Base-by-base conservation (phyloP, 805 yeast species). In the Schwanniomyces yamadae region DNA sequence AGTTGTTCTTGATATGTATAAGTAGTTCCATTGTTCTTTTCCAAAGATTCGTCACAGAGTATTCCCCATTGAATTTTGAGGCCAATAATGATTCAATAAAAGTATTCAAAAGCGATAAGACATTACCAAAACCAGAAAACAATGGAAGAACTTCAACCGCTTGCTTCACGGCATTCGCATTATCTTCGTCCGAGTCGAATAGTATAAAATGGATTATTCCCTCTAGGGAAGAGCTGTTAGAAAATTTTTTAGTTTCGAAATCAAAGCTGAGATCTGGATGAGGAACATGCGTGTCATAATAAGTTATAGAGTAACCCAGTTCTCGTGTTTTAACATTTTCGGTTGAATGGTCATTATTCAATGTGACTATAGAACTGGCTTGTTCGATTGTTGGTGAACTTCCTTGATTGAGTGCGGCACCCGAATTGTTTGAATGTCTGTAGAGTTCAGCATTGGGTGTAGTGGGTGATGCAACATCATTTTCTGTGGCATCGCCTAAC, bases 181-280 rank as follows among this genome's bases (percentile, higher is more conserved):
- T 38, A 14, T 44, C 46, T n/a, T 33, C 30, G 15, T 40, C 40
- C 18, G 40, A 27, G 15, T 34, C 37, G 26, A 42, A 66, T 11
- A 88, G 55, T 17, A 86, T 64, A 3, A 84, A 75, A 59, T 90
- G 97, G 37, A 90, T 77, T 23, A 89, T 68, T 30, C 89, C 75
- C 55, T 89, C 96, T 8, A 77, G 51, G 0, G 86, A 55, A 22
- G 53, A 42, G n/a, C 86, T 86, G 15, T 75, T 69, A 6, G 69
- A 44, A 19, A 73, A 64, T 12, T 49, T 42, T 13, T 73, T 49
- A 14, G 46, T 40, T 9, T 47, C 72, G 14, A 75, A 54, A 49
- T 82, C 86, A 39, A 77, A 55, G 16, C 45, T 39, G 21, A 68
- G 54, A 13, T 55, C 57, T 1, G 74, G 74, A 41, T 68, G 72